Conservation (phyloP, 2,329 filamentous ascomycete species). For the Periconia sp. region DNA sequence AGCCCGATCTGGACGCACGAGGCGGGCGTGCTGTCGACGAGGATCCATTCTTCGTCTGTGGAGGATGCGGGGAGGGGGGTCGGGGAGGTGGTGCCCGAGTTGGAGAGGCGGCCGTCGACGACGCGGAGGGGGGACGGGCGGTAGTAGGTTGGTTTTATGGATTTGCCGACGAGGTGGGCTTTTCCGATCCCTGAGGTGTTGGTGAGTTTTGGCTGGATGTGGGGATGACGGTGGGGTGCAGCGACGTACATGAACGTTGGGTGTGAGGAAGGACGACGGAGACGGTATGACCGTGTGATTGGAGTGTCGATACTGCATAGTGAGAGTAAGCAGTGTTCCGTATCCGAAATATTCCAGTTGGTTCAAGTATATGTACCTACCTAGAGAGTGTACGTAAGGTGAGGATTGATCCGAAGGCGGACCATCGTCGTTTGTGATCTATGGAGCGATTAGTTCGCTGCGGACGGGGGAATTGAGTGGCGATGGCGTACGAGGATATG, state of each 20-base stretch:
- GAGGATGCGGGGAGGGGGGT: conserved; percentile 34
- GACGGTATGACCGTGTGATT: conserved; percentile 75
- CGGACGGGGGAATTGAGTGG: not conserved
- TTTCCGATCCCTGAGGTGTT: conserved; percentile 72
- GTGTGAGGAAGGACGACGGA: conserved; percentile 89
- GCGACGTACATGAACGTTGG: conserved; percentile 73
- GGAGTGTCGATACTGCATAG: conserved; percentile 47
- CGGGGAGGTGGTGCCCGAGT: conserved; percentile 40
- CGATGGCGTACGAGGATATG: conserved; percentile 41
- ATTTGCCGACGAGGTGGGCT: conserved; percentile 91
- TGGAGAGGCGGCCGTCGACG: conserved; percentile 32
- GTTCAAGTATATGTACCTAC: conserved; percentile 12
- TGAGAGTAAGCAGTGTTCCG: conserved; percentile 38
- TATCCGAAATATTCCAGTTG: conserved; percentile 5
- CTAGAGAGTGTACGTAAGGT: conserved; percentile 51
- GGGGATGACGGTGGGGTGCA: not conserved
- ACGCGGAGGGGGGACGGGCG: conserved; percentile 62
- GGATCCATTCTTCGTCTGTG: conserved; percentile 51
- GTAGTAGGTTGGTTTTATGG: conserved; percentile 83
- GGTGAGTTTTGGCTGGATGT: not conserved
- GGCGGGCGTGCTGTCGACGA: conserved; percentile 54
- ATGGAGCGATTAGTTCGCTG: not conserved
- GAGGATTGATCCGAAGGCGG: conserved; percentile 53
- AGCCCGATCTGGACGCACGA: conserved; percentile 54
- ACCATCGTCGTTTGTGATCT: conserved; percentile 56